Evolutionary conservation across 2,329 filamentous ascomycete species (phyloP).

Genomic region (Emmonsia crescens): DNA sequence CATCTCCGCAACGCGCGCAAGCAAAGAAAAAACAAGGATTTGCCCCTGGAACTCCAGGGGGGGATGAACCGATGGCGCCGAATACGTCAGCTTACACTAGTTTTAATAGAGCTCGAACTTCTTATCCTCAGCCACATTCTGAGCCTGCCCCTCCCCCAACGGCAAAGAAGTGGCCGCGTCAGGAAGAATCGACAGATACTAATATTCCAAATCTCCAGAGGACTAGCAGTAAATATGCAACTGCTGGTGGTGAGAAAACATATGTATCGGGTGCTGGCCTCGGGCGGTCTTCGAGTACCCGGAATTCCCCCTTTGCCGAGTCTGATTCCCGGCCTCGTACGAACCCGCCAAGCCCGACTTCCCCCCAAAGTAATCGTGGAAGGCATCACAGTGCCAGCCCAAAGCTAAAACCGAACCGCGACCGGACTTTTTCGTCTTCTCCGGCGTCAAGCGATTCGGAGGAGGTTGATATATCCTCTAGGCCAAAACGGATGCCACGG

Average conservation of each 20-base stretch:
- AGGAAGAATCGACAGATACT: conserved; percentile 17
- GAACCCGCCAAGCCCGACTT: conserved; percentile 26
- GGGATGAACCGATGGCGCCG: conserved; percentile 47
- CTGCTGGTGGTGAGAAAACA: conserved; percentile 45
- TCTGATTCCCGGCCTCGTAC: conserved; percentile 24
- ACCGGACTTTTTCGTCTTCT: conserved; percentile 23
- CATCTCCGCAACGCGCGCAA: conserved; percentile 27
- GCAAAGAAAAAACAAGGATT: conserved; percentile 46
- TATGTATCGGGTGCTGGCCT: conserved; percentile 43
- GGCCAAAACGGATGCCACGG: conserved; percentile 33
- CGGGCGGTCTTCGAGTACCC: conserved; percentile 43
- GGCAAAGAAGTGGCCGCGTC: conserved; percentile 25
- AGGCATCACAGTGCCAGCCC: conserved; percentile 37
- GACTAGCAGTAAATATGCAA: conserved; percentile 44
- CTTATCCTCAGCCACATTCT: conserved; percentile 27
- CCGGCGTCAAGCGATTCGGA: conserved; percentile 32
- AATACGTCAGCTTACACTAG: conserved; percentile 42
- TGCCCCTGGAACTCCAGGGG: conserved; percentile 47
- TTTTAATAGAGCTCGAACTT: conserved; percentile 23
- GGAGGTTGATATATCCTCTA: conserved; percentile 19
- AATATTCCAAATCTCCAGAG: conserved; percentile 36
- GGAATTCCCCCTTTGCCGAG: conserved; percentile 35
- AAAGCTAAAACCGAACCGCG: conserved; percentile 25
- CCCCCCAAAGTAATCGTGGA: conserved; percentile 16
- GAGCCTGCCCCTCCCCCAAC: conserved; percentile 32